Evolutionary conservation across 1,139 yeast genomes (phyloP).

Genomic region (Yamadazyma spencermartinsiae): DNA sequence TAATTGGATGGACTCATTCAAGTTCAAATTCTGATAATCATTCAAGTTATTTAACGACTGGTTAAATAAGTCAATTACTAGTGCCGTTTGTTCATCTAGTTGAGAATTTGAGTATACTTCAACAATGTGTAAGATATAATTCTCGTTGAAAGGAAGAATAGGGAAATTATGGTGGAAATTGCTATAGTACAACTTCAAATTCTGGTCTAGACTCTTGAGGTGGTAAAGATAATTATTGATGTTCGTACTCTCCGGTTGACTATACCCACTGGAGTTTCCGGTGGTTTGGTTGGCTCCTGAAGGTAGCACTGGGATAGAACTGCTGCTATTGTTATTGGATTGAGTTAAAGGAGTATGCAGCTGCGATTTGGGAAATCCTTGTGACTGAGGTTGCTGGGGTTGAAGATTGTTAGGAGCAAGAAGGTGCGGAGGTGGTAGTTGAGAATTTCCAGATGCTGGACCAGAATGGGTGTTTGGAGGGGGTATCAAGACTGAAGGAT

Average conservation of each 20-base stretch:
- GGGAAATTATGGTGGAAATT: slow-evolving; percentile 59
- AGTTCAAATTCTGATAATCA: slow-evolving; percentile 31
- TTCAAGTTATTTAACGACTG: slow-evolving; percentile 50
- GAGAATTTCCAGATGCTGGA: slow-evolving; percentile 3
- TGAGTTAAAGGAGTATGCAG: background rate
- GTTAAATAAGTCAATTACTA: slow-evolving; percentile 52
- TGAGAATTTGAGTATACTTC: slow-evolving; percentile 15
- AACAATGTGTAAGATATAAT: slow-evolving; percentile 26
- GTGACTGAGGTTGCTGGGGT: background rate
- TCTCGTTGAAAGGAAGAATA: slow-evolving; percentile 52
- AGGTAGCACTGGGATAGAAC: background rate
- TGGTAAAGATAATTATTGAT: background rate
- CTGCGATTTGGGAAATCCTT: background rate
- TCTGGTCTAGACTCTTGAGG: slow-evolving; percentile 1
- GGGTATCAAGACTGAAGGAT: slow-evolving; percentile 7
- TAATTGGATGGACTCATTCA: slow-evolving; percentile 34
- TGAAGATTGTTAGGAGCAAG: slow-evolving; percentile 10
- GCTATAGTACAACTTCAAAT: slow-evolving; percentile 44
- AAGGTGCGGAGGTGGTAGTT: slow-evolving; percentile 6
- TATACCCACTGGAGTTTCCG: background rate
- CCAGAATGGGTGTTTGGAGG: slow-evolving; percentile 4
- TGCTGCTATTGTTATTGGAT: background rate
- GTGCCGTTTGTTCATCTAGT: slow-evolving; percentile 34
- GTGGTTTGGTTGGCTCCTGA: background rate
- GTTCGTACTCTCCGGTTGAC: background rate